Conservation (phyloP, 1,284 basidiomycete species). For the Trichosporon asahii region DNA sequence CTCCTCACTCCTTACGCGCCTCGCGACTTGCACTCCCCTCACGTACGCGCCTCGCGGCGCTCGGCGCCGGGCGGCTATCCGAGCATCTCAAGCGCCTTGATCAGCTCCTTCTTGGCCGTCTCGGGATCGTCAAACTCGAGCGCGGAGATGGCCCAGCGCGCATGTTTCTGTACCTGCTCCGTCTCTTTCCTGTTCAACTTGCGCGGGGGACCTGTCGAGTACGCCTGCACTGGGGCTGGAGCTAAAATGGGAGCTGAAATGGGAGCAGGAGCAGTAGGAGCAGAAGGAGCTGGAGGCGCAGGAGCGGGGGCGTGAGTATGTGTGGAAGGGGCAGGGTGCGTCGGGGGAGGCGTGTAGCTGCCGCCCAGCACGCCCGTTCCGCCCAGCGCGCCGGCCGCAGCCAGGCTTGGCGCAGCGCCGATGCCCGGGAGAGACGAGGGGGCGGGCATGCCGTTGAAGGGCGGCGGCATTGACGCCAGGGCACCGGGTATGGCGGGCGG, state of each 20-base stretch:
- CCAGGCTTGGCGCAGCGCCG: not conserved
- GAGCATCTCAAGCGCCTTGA: slow-evolving; percentile 68
- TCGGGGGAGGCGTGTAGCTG: too few species aligned
- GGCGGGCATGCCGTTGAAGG: not conserved
- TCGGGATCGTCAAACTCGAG: slow-evolving; percentile 87
- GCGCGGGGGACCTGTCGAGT: slow-evolving; percentile 17
- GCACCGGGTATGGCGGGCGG: not conserved
- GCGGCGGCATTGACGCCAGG: slow-evolving; percentile 2
- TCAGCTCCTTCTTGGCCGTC: slow-evolving; percentile 74
- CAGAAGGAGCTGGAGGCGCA: too few species aligned
- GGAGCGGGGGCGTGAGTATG: too few species aligned
- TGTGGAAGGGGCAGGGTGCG: too few species aligned
- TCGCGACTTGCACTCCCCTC: not conserved
- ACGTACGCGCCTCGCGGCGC: not conserved
- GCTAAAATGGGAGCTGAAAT: too few species aligned
- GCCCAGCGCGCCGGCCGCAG: not conserved
- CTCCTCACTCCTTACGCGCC: too few species aligned
- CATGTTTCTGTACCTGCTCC: slow-evolving; percentile 78
- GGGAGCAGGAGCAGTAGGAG: too few species aligned
- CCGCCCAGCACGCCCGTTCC: not conserved
- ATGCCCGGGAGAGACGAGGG: not conserved
- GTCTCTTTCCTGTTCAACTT: slow-evolving; percentile 52
- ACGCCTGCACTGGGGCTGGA: too few species aligned
- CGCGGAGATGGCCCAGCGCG: slow-evolving; percentile 82
- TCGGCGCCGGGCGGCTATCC: not conserved